Base-by-base conservation (phyloP, 2,329 filamentous ascomycete genomes). In the Ceratocystiopsis sp. region DNA sequence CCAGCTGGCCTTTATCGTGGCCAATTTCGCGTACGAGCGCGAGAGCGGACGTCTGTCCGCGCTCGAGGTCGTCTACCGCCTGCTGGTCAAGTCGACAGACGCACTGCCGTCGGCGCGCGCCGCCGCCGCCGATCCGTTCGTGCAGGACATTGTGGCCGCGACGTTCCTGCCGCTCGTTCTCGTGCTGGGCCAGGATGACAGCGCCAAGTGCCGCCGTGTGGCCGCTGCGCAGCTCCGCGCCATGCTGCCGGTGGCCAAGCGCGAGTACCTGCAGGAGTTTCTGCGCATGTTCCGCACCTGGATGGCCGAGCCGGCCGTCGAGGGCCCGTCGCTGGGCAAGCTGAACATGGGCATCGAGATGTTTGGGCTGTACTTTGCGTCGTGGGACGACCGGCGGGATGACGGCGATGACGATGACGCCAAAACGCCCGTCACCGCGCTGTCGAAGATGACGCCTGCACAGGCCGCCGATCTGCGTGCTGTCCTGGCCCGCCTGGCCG, bases 11-110 rank as follows among this genome's bases (percentile, higher is more conserved):
- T 98, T 96, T 57, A 69, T 98, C 40, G 73, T 93, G 41, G 83
- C 84, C 53, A 98, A 98, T 55, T 67, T 98, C 50, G 80, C 89
- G 46, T 98, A 95, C 58, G 77, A 89, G 37, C 78, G 93, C 53
- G 78, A 86, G 51, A 83, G 91, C 47, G 91, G 91, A 25, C 75
- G 93, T 35, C 69, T 94, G 47, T 95, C 87, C 1, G 84, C 95
- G 25, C 84, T 98, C 75, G 91, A 98, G 61, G 77, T 89, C 3
- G 69, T 95, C 38, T 80, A 94, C 55, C 68, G 87, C 37, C 67
- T 98, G n/a, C 67, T 96, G 18, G 78, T 75, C 49, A 96, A 95
- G 61, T 79, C 87, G 5, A 80, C 81, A 0, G 33, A 41, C 34
- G 18, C 45, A 8, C 14, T 19, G 42, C 40, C n/a, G 43, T 37